These are phyloP conservation scores for Venturia effusa DNA, from an alignment of 2,329 filamentous ascomycete species.

Conservation along the genomic window DNA sequence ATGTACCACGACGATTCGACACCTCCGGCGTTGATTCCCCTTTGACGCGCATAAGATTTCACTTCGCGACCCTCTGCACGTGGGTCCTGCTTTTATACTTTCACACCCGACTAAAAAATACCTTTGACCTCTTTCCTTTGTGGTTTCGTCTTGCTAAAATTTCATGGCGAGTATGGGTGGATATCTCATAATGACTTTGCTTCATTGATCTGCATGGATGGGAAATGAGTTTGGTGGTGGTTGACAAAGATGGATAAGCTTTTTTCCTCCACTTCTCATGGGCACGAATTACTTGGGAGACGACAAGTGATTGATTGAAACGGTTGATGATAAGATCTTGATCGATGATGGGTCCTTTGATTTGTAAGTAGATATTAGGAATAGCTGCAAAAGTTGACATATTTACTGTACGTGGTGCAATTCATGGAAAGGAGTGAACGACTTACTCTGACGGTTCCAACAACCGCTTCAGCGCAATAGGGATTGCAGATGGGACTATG, in stretches of 20 bases:
- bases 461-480: background rate
- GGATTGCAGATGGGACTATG: too few species aligned
- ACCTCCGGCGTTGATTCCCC: background rate
- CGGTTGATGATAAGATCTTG: background rate
- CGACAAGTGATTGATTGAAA: background rate
- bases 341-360: background rate
- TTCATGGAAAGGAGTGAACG: background rate
- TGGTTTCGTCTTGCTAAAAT: background rate
- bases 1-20: constrained; percentile 1
- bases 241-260: constrained; percentile 1
- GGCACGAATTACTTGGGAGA: background rate
- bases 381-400: constrained; percentile 1
- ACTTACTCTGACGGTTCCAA: background rate
- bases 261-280: background rate
- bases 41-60: background rate
- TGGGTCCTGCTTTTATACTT: background rate
- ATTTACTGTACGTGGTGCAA: background rate
- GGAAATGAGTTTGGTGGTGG: background rate
- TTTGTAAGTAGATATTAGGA: constrained; percentile 1
- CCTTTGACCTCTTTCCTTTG: background rate
- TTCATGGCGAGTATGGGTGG: background rate
- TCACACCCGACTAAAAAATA: background rate
- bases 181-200: background rate
- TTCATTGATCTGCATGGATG: background rate
- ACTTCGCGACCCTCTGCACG: background rate